Evolutionary conservation across 108 stramenopile genomes (phyloP).

Genomic region (Cylindrotheca closterium): DNA sequence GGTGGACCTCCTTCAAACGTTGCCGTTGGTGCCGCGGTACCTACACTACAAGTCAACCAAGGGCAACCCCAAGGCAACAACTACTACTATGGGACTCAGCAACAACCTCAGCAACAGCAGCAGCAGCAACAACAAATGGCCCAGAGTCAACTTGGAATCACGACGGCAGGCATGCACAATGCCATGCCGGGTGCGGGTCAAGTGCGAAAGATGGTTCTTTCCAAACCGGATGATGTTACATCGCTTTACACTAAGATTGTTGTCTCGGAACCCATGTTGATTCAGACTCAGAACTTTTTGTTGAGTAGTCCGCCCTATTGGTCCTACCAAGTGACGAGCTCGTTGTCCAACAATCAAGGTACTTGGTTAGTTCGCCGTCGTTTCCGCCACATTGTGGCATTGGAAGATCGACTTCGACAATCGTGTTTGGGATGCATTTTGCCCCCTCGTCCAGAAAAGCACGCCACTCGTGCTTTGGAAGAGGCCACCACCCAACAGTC

Average conservation of each 20-base stretch:
- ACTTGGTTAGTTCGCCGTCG: conserved; percentile 74
- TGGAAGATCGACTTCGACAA: conserved; percentile 73
- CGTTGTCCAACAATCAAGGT: conserved; percentile 32
- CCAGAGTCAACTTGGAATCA: conserved; percentile 1
- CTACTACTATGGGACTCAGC: conserved; percentile 24
- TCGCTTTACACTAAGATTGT: conserved; percentile 53
- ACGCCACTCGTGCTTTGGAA: conserved; percentile 78
- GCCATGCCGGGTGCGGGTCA: conserved; percentile 6
- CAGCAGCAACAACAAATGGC: conserved; percentile 6
- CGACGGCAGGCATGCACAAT: conserved; percentile 47
- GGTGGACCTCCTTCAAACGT: background rate
- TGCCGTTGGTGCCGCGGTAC: conserved; percentile 5
- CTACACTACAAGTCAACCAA: conserved; percentile 22
- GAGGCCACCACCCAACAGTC: conserved; percentile 82
- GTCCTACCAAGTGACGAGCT: conserved; percentile 74
- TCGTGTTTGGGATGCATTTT: conserved; percentile 76
- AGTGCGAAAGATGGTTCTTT: conserved; percentile 21
- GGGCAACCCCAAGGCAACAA: conserved; percentile 21
- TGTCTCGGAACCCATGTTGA: conserved; percentile 69
- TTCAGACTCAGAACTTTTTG: conserved; percentile 56
- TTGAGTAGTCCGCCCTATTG: conserved; percentile 64
- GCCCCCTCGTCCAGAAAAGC: conserved; percentile 86
- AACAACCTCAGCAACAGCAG: conserved; percentile 18
- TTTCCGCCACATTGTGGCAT: conserved; percentile 86
- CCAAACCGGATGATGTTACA: conserved; percentile 43